These are phyloP conservation scores for Bretschneidera sinensis DNA, from an alignment of 345 rosid species.

Conservation along the genomic window DNA sequence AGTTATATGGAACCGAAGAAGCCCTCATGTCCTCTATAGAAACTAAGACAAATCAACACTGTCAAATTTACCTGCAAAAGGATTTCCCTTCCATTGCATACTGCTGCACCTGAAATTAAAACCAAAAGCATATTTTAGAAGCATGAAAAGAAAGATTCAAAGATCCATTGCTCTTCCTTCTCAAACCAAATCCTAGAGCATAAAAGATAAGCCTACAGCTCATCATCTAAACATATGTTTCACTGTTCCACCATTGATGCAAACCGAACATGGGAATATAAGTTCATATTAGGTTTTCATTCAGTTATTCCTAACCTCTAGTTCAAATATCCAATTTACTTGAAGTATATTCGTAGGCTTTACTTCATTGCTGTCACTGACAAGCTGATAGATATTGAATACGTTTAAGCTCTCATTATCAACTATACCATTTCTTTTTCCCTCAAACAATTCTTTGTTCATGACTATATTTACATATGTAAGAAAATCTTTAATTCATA, in stretches of 20 bases:
- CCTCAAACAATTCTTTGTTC: too few species aligned
- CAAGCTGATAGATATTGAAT: background rate
- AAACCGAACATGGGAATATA: background rate
- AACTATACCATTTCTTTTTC: background rate
- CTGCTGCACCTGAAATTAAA: slow-evolving; percentile 41
- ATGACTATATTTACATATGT: too few species aligned
- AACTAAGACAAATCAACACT: slow-evolving; percentile 1
- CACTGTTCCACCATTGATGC: background rate
- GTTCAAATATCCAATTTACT: background rate
- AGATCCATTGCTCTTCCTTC: background rate
- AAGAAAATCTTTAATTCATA: too few species aligned
- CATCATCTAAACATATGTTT: slow-evolving; percentile 3
- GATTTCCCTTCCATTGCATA: slow-evolving; percentile 74
- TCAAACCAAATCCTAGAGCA: background rate
- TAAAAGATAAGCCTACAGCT: background rate
- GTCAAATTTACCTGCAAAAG: slow-evolving; percentile 55
- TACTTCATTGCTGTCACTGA: background rate
- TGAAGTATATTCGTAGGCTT: background rate
- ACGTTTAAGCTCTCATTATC: background rate
- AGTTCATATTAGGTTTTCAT: background rate
- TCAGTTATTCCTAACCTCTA: background rate
- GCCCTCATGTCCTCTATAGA: background rate
- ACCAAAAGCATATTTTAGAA: slow-evolving; percentile 10
- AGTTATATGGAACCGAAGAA: background rate
- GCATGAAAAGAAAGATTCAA: background rate